Evolutionary conservation across 2,329 filamentous ascomycete genomes (phyloP).

Genomic region (Diaporthe citri): DNA sequence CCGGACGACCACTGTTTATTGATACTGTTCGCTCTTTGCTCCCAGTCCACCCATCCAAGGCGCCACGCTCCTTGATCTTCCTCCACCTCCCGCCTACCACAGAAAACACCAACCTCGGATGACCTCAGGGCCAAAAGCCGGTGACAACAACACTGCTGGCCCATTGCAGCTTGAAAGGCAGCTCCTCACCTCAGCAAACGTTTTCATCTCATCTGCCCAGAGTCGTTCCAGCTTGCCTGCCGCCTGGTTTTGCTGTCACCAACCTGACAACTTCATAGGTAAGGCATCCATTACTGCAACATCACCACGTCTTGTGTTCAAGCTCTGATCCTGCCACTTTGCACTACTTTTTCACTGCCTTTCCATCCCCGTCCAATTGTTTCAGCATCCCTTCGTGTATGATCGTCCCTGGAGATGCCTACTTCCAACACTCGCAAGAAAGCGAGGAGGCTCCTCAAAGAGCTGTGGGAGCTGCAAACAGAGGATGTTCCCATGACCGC

Average conservation of each 20-base stretch:
- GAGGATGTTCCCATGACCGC: constrained; percentile 44
- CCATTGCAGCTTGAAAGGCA: background rate
- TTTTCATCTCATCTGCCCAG: background rate
- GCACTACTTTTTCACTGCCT: background rate
- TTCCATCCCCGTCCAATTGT: background rate
- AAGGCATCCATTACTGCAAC: background rate
- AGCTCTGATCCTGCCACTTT: background rate
- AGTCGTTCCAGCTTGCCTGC: background rate
- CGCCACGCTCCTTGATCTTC: background rate
- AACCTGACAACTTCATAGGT: background rate
- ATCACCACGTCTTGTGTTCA: background rate
- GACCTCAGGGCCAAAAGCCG: background rate
- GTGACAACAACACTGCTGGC: background rate
- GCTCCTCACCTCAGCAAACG: background rate
- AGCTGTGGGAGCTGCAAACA: constrained; percentile 44
- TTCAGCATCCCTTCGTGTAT: background rate
- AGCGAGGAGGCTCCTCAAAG: constrained; percentile 38
- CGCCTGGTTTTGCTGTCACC: background rate
- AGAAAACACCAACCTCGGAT: background rate
- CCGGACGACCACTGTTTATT: constrained; percentile 35
- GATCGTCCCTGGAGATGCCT: constrained; percentile 27
- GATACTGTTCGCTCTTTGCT: constrained; percentile 36
- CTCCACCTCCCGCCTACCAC: background rate
- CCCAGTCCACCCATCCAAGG: constrained; percentile 11
- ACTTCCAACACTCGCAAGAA: constrained; percentile 35